Conservation (phyloP, 768 basidiomycete species). For the Leucosporidium scottii region DNA sequence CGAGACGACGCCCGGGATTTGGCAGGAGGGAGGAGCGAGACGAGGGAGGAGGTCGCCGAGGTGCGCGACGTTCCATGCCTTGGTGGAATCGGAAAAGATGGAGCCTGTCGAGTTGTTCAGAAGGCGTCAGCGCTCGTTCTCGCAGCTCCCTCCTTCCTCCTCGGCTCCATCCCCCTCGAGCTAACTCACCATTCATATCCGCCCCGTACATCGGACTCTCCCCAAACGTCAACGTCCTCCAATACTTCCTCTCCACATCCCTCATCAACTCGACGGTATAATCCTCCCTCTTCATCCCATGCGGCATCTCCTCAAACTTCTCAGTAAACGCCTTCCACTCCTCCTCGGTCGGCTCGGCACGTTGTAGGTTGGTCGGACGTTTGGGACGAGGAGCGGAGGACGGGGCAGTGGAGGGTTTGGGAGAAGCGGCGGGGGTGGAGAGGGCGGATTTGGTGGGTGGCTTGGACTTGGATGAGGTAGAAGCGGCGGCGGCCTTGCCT, state of each 20-base stretch:
- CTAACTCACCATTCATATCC: conserved; percentile 71
- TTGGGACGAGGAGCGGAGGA: conserved; percentile 7
- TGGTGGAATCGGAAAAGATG: conserved; percentile 63
- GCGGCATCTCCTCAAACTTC: conserved; percentile 28
- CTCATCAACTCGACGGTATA: conserved; percentile 84
- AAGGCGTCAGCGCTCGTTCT: conserved; percentile 42
- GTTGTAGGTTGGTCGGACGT: conserved; percentile 12
- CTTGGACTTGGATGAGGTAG: not conserved
- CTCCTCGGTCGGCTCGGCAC: conserved; percentile 25
- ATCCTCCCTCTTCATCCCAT: conserved; percentile 51
- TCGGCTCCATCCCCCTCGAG: too few relatives aligned
- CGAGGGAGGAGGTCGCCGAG: conserved; percentile 80
- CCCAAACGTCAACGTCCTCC: conserved; percentile 82
- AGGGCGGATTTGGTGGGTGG: not conserved
- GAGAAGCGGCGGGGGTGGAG: not conserved
- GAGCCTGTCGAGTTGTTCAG: conserved; percentile 36
- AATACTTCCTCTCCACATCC: conserved; percentile 78
- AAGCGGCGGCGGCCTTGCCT: not conserved
- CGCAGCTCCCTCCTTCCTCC: not conserved
- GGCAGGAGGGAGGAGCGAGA: conserved; percentile 61
- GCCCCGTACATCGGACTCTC: conserved; percentile 97
- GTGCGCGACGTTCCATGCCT: conserved; percentile 86
- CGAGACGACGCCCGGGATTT: conserved; percentile 89
- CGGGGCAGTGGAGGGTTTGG: not conserved
- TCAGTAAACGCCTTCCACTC: conserved; percentile 35